phyloP scores from a whole-genome alignment of 1,139 yeast species.

The Yueomyces sp. region DNA sequence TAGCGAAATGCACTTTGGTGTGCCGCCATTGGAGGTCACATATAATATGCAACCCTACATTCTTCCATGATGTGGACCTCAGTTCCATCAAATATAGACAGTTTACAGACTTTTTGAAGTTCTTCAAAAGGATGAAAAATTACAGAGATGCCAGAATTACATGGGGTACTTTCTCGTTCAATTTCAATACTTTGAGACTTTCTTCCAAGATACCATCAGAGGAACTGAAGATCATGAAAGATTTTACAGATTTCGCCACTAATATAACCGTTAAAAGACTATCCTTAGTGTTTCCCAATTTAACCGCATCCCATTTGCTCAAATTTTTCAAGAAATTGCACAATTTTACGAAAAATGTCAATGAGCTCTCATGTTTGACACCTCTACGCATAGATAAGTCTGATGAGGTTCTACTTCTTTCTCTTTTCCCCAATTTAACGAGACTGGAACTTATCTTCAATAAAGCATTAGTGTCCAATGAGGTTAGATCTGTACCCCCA shows the following conservation, averaged over 20 bases:
- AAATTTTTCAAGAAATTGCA: slow-evolving; percentile 5
- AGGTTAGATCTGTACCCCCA: background rate
- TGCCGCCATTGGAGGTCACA: slow-evolving; percentile 14
- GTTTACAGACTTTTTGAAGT: background rate
- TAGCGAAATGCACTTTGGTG: slow-evolving; percentile 9
- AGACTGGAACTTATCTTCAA: slow-evolving; percentile 13
- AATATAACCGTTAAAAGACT: slow-evolving; percentile 6
- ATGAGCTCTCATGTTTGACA: slow-evolving; percentile 12
- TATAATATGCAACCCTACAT: slow-evolving; percentile 2
- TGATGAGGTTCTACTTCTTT: slow-evolving; percentile 10
- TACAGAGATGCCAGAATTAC: background rate
- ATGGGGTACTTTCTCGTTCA: background rate
- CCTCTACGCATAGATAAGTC: slow-evolving; percentile 12
- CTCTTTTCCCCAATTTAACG: slow-evolving; percentile 8
- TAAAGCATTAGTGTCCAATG: slow-evolving; percentile 10
- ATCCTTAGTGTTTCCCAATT: slow-evolving; percentile 11
- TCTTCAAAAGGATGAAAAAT: slow-evolving; percentile 1
- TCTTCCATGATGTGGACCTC: slow-evolving; percentile 1
- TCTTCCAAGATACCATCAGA: slow-evolving; percentile 14
- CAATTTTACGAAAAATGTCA: slow-evolving; percentile 3
- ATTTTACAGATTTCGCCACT: slow-evolving; percentile 6
- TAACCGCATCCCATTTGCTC: slow-evolving; percentile 10
- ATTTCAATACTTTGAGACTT: slow-evolving; percentile 6
- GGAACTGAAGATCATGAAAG: slow-evolving; percentile 11
- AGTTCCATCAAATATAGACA: background rate